Evolutionary conservation across 2,329 filamentous ascomycete genomes (phyloP).

Genomic region (Xylariaceae sp.): DNA sequence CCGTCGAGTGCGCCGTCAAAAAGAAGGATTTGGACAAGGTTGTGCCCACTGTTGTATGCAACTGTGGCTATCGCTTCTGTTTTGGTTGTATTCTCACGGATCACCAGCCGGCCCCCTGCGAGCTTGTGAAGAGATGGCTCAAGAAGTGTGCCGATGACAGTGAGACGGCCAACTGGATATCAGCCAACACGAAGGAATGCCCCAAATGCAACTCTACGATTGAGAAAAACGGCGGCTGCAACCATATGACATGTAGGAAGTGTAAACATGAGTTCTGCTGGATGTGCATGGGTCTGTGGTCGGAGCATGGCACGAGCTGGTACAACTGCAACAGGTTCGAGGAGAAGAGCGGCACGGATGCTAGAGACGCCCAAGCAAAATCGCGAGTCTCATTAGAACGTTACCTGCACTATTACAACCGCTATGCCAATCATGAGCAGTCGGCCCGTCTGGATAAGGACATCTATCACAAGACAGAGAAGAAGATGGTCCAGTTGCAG

Average conservation of each 20-base stretch:
- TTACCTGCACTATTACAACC: constrained; percentile 99
- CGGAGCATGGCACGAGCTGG: constrained; percentile 97
- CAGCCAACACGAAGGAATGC: constrained; percentile 97
- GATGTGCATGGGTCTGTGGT: constrained; percentile 99
- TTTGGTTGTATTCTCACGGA: constrained; percentile 89
- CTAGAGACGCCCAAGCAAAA: constrained; percentile 85
- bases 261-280: constrained; percentile 65
- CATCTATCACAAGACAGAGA: constrained; percentile 92
- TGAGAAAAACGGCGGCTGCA: constrained; percentile 73
- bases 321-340: constrained; percentile 99
- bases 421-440: constrained; percentile 98
- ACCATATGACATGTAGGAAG: constrained; percentile 39
- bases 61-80: constrained; percentile 84
- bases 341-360: constrained; percentile 89
- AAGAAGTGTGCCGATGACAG: constrained; percentile 99
- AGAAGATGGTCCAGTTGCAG: constrained; percentile 97
- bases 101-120: constrained; percentile 89
- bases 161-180: constrained; percentile 99
- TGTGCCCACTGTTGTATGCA: constrained; percentile 85
- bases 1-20: constrained; percentile 83
- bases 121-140: constrained; percentile 88
- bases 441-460: constrained; percentile 96
- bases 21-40: constrained; percentile 78
- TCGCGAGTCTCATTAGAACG: constrained; percentile 87
- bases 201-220: constrained; percentile 95